Percentiles rank a stretch among this genome's conserved stretches.
Evolutionary conservation across 176 grass and related monocot species (phyloP).

Genomic region (Aegilops tauschii): DNA sequence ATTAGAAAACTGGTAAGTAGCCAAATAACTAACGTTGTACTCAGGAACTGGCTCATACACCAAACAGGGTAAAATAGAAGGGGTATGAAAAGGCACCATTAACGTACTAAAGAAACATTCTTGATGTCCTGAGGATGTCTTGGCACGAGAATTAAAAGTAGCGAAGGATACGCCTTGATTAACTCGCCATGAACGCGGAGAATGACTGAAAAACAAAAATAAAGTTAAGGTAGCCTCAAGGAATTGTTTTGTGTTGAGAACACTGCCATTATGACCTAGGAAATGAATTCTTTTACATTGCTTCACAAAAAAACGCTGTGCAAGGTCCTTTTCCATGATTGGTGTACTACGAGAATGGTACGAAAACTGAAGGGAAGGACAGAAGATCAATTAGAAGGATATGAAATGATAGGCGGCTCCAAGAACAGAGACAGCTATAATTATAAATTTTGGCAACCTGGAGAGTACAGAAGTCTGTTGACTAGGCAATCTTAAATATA

Average conservation of each 20-base stretch:
- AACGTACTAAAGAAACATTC: constrained; percentile 62
- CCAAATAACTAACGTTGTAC: neutral
- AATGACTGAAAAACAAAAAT: constrained; percentile 59
- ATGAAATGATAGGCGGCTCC: neutral
- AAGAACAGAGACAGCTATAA: neutral
- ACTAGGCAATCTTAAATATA: neutral
- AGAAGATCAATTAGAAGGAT: neutral
- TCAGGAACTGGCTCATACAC: neutral
- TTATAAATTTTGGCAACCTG: constrained; percentile 14
- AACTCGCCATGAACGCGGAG: constrained; percentile 70
- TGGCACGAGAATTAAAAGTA: constrained; percentile 72
- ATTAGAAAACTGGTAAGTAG: neutral
- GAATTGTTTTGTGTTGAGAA: neutral
- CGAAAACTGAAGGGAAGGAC: neutral
- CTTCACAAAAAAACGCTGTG: constrained; percentile 9
- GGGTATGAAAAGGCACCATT: constrained; percentile 17
- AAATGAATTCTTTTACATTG: constrained; percentile 8
- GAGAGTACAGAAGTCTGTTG: neutral
- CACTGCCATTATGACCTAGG: neutral
- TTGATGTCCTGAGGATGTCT: constrained; percentile 73
- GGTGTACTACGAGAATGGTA: neutral
- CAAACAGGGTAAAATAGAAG: neutral
- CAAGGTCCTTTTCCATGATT: neutral
- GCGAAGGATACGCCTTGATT: constrained; percentile 45
- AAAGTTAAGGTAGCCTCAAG: neutral